These are phyloP conservation scores for Globisporangium ultimum DNA, from an alignment of 352 stramenopile genomes.

Conservation along the genomic window DNA sequence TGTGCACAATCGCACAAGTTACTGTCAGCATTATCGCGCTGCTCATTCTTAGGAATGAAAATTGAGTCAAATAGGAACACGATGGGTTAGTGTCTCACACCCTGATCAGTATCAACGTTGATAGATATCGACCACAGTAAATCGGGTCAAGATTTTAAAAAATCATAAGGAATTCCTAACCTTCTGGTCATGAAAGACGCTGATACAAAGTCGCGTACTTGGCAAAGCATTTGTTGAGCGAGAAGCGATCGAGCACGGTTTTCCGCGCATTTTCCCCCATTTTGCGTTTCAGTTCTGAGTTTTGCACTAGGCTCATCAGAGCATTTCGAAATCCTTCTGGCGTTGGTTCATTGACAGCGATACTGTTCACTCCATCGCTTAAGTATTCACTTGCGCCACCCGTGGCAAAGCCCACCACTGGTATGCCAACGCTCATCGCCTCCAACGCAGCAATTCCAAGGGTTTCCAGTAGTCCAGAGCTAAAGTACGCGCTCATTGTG, in stretches of 20 bases:
- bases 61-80: too few species aligned
- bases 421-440: constrained; percentile 53
- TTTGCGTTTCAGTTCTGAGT: constrained; percentile 15
- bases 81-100: too few species aligned
- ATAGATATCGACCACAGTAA: too few species aligned
- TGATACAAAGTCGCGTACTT: constrained; percentile 43
- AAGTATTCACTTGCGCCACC: constrained; percentile 46
- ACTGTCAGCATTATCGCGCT: too few species aligned
- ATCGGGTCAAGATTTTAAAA: neutral
- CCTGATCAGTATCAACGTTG: too few species aligned
- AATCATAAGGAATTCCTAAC: neutral
- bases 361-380: constrained; percentile 36
- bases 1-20: too few species aligned
- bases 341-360: constrained; percentile 31
- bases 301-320: constrained; percentile 23
- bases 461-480: constrained; percentile 42
- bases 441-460: constrained; percentile 51
- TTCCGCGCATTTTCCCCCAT: constrained; percentile 31
- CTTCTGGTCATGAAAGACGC: constrained; percentile 11
- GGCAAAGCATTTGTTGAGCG: constrained; percentile 14
- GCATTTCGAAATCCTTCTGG: constrained; percentile 22
- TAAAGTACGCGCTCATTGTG: constrained; percentile 39
- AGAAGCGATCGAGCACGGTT: constrained; percentile 39
- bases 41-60: too few species aligned
- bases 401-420: constrained; percentile 46